Base-by-base conservation (phyloP, 2,329 filamentous ascomycete genomes). In the Beauveria sp. region DNA sequence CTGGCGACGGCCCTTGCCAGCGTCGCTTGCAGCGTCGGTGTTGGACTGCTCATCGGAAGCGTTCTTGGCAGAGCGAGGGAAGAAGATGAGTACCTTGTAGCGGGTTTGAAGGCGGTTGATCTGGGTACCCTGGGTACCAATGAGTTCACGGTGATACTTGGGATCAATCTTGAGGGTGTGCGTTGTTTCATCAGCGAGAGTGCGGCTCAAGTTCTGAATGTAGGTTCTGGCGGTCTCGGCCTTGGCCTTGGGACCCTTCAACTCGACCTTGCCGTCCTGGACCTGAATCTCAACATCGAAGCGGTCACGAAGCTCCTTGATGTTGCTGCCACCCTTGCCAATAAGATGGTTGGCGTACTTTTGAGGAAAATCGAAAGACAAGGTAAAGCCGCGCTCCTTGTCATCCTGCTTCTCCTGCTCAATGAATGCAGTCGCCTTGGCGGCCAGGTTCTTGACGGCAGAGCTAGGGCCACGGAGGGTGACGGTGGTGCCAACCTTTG, bases 191-290 rank as follows among this genome's bases (percentile, higher is more conserved):
- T 99, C 94, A 58, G 96, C 92, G 68, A 96, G 84, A 71, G 90
- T 90, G 72, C 89, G 91, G 46, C 84, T 88, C 66, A 97, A 79
- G 44, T 86, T 83, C 64, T 87, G 79, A 67, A 99, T 97, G 70
- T 96, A 87, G 44, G 86, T 79, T 74, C 90, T 94, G 65, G 91
- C 91, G 55, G 86, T 85, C 73, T 96, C 92, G 1, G 92, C 91
- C 81, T 97, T 97, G 55, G 91, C 91, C 77, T 96, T 91, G 55
- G 94, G 93, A 28, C 96, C 94, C 80, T 96, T 97, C 67, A 99
- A 85, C 75, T 96, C 91, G 55, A 97, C 91, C 76, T 92, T 92
- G 66, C 94, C 94, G 68, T 97, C 91, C 66, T 96, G 87, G 44
- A 97, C 88, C 75, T 97, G 92, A 64, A 99, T 88, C 62, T 88